phyloP scores from a whole-genome alignment of 768 basidiomycete species.

The Suillus bovinus region DNA sequence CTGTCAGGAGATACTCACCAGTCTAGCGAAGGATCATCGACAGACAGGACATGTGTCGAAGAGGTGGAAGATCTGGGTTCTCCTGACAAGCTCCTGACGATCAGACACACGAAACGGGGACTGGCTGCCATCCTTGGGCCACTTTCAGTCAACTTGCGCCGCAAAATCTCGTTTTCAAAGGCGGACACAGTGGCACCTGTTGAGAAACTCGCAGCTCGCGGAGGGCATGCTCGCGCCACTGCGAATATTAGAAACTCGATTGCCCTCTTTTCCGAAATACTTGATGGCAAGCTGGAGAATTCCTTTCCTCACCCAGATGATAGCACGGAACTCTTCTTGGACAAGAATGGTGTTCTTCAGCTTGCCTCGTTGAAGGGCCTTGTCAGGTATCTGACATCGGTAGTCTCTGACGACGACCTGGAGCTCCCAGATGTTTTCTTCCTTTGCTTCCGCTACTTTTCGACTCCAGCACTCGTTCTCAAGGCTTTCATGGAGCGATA shows the following conservation, averaged over 20 bases:
- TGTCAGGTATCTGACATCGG: constrained; percentile 47
- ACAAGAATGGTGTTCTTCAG: constrained; percentile 27
- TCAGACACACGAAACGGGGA: constrained; percentile 14
- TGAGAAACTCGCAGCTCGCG: background rate
- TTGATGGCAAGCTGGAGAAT: constrained; percentile 28
- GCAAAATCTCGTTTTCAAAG: constrained; percentile 13
- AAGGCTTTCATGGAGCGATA: constrained; percentile 50
- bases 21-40: constrained; percentile 4
- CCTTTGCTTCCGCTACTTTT: constrained; percentile 71
- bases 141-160: constrained; percentile 11
- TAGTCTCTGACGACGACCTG: constrained; percentile 38
- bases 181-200: background rate
- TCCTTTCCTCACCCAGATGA: constrained; percentile 34
- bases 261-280: constrained; percentile 27
- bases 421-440: constrained; percentile 59
- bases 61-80: background rate
- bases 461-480: constrained; percentile 48
- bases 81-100: background rate
- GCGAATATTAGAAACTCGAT: constrained; percentile 28
- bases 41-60: constrained; percentile 1
- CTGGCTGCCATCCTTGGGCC: constrained; percentile 20
- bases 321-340: constrained; percentile 28
- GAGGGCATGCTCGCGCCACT: constrained; percentile 27
- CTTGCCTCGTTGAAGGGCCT: constrained; percentile 43
- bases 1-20: background rate